These are phyloP conservation scores for Insectozyma bohioensis DNA, from an alignment of 1,139 yeast genomes.

Conservation along the genomic window DNA sequence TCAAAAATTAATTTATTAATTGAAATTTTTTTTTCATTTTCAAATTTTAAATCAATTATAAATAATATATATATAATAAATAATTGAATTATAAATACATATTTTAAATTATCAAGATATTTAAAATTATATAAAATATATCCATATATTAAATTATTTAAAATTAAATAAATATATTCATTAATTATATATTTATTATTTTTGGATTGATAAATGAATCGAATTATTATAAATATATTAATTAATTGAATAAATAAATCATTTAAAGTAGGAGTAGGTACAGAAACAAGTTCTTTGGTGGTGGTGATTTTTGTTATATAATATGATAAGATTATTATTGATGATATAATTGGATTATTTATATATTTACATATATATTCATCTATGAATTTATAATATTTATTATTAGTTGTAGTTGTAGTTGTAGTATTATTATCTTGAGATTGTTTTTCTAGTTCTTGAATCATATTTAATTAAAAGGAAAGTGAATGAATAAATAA, in stretches of 20 bases:
- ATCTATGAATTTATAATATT: conserved; percentile 11
- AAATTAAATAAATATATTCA: too few species aligned
- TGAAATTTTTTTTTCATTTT: not conserved
- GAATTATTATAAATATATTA: conserved; percentile 21
- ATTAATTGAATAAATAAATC: conserved; percentile 23
- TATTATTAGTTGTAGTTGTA: too few species aligned
- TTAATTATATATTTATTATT: too few species aligned
- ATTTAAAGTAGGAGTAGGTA: not conserved
- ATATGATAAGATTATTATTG: conserved; percentile 56
- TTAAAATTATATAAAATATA: too few species aligned
- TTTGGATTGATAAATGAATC: conserved; percentile 17
- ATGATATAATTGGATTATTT: conserved; percentile 61
- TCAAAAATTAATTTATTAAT: not conserved
- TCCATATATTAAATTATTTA: too few species aligned
- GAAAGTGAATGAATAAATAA: too few species aligned
- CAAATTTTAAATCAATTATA: conserved; percentile 2
- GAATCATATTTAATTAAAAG: too few species aligned
- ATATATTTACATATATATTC: conserved; percentile 10
- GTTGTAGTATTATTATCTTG: too few species aligned
- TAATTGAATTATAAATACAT: conserved; percentile 4
- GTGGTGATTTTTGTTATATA: too few species aligned
- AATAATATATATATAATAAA: conserved; percentile 4
- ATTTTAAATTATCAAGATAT: conserved; percentile 2
- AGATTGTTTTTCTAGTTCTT: too few species aligned
- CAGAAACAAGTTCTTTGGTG: not conserved